Base-by-base conservation (phyloP, 1,284 basidiomycete genomes). In the Omphalotus olearius region DNA sequence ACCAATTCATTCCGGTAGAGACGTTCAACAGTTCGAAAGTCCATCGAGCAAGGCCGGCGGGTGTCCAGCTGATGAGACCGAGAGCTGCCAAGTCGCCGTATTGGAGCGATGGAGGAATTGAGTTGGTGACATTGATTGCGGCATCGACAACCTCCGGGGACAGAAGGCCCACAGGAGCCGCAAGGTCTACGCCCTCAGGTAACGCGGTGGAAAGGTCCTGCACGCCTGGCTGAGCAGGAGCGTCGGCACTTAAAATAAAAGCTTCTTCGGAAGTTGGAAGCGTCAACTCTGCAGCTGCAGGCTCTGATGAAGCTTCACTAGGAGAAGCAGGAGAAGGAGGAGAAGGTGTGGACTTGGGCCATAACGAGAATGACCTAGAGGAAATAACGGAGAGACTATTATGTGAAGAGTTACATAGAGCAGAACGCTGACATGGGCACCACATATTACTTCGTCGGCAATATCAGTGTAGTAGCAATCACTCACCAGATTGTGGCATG, bases 1-100 rank as follows among this genome's bases (percentile, higher is more conserved):
- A 91, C 91, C 92, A 94, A 2, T 91, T 89, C 52, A 94, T 64
- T 28, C 85, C 88, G 0, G 86, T 85, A 39, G 76, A 69, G 50
- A 88, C 83, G 58, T 93, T 84, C 45, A 93, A 67, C 38, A 83
- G 63, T 62, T 96, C 91, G 53, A 94, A 74, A 7, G 74, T 80
- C 79, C 82, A 90, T 60, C 73, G 70, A 25, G 80, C 65, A 41
- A 82, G 59, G 6, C 88, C 86, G 1, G 81, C 75, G 5, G 85
- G 79, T 53, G 73, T 74, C 67, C 76, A 83, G 50, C 77, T 71
- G 16, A 78, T 74, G 4, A 95, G 74, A 2, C 91, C 93, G 38
- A 93, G 74, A 10, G 85, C 78, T 17, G 84, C 77, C 35, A 96
- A 75, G 69, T 95, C 92, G 0, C 91, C 91, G 30, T 83, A 81